Percentiles rank a stretch among this genome's conserved stretches.
These are phyloP conservation scores for Bryoerythrophyllum caledonicum DNA, from an alignment of 225 moss, liverwort and hornwort genomes.

Conservation along the genomic window DNA sequence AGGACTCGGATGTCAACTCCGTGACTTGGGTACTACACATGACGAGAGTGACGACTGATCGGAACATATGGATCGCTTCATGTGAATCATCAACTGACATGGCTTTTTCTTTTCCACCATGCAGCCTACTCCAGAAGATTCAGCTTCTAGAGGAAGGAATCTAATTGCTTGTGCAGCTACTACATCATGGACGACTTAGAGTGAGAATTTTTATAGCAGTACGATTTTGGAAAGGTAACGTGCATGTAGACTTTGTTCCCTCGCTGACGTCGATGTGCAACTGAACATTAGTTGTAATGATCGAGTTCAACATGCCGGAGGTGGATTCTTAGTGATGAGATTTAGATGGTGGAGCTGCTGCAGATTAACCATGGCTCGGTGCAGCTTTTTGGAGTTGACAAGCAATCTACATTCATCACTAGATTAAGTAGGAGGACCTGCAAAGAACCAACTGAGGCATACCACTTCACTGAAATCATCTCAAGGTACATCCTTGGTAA, in stretches of 20 bases:
- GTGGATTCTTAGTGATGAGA: background rate
- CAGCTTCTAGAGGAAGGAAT: conserved; percentile 23
- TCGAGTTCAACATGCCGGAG: background rate
- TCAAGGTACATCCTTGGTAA: background rate
- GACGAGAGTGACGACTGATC: conserved; percentile 25
- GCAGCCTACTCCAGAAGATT: conserved; percentile 10
- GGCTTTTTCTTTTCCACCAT: conserved; percentile 2
- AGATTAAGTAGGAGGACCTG: background rate
- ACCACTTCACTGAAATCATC: background rate
- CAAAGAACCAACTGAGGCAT: background rate
- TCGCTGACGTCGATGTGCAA: background rate
- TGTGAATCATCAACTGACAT: conserved; percentile 15
- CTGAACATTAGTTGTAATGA: background rate
- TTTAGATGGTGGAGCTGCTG: background rate
- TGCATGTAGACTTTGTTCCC: background rate
- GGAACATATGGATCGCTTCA: background rate
- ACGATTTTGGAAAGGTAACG: conserved; percentile 1
- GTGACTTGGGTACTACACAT: conserved; percentile 26
- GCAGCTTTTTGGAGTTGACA: background rate
- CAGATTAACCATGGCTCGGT: background rate
- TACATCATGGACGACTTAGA: background rate
- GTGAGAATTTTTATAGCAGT: background rate
- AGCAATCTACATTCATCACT: background rate
- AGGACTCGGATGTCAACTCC: conserved; percentile 20
- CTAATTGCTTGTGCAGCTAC: background rate